Evolutionary conservation across 179 eudicot genomes (phyloP).

Genomic region (Silene vulgaris): DNA sequence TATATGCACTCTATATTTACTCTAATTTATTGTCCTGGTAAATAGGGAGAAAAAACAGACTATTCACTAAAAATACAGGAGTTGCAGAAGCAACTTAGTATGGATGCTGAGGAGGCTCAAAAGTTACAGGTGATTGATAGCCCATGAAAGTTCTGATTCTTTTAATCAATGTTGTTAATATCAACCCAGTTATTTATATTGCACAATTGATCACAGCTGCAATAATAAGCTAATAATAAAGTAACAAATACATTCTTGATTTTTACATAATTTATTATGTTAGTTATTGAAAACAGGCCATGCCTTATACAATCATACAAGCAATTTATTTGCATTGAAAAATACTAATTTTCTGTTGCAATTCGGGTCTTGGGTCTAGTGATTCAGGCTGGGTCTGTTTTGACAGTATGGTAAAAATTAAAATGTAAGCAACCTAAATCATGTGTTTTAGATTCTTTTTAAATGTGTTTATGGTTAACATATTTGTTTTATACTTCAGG

Average conservation of each 20-base stretch:
- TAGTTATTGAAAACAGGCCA: neutral
- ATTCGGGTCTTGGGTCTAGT: neutral
- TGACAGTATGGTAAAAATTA: neutral
- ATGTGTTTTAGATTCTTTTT: neutral
- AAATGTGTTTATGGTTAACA: neutral
- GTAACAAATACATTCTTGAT: neutral
- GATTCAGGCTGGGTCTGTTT: neutral
- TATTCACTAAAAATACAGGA: slow-evolving; percentile 87
- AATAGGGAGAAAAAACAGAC: slow-evolving; percentile 80
- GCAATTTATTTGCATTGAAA: neutral
- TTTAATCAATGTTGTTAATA: slow-evolving; percentile 10
- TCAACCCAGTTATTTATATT: neutral
- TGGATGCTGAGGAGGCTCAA: slow-evolving; percentile 91
- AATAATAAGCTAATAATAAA: neutral
- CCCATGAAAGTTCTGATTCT: neutral
- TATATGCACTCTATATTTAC: slow-evolving; percentile 4
- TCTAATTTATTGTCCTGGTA: slow-evolving; percentile 12
- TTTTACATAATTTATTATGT: neutral
- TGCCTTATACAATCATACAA: neutral
- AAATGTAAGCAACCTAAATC: neutral
- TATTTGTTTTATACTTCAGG: slow-evolving; percentile 40
- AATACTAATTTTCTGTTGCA: neutral
- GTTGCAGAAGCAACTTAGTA: slow-evolving; percentile 81
- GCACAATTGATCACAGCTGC: slow-evolving; percentile 8
- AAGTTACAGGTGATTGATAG: slow-evolving; percentile 60